Conservation (phyloP, 2,329 filamentous ascomycete genomes). For the Phaeoacremonium minimum region DNA sequence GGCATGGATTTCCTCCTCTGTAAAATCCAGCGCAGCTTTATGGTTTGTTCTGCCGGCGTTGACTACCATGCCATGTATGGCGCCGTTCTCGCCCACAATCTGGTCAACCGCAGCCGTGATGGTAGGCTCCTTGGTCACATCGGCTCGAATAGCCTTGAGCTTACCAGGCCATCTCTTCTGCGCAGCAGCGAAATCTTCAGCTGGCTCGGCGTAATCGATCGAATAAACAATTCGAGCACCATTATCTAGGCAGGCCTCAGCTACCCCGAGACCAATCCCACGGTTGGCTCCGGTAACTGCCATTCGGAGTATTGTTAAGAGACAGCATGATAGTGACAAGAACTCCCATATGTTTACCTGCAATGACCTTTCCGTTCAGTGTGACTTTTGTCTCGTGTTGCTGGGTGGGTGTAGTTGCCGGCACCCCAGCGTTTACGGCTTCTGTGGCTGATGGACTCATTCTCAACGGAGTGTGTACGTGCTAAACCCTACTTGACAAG, state of each 20-base stretch:
- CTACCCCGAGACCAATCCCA: constrained; percentile 18
- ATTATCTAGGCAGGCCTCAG: constrained; percentile 11
- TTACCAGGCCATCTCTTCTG: constrained; percentile 33
- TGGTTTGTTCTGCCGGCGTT: constrained; percentile 40
- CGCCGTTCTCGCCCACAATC: constrained; percentile 29
- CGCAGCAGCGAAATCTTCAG: constrained; percentile 29
- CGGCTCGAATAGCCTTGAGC: constrained; percentile 38
- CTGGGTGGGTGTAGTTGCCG: constrained; percentile 25
- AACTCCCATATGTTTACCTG: constrained; percentile 18
- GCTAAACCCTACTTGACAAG: no score
- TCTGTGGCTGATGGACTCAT: no score
- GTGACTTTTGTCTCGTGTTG: constrained; percentile 28
- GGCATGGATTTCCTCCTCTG: constrained; percentile 28
- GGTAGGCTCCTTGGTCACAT: constrained; percentile 36
- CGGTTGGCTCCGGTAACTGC: constrained; percentile 29
- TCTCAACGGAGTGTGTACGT: no score
- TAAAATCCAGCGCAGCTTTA: constrained; percentile 38
- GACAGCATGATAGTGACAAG: constrained; percentile 25
- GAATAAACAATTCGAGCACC: constrained; percentile 32
- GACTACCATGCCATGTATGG: constrained; percentile 34
- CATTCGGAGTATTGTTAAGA: no score
- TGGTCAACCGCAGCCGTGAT: constrained; percentile 33
- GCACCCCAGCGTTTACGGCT: no score
- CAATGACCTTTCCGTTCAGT: constrained; percentile 30
- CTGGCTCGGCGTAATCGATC: constrained; percentile 31